Evolutionary conservation across 192 early-diverging fungal species (phyloP), one percentile per base, ranked within the genome.

Genomic region (Umbelopsis isabellina): DNA sequence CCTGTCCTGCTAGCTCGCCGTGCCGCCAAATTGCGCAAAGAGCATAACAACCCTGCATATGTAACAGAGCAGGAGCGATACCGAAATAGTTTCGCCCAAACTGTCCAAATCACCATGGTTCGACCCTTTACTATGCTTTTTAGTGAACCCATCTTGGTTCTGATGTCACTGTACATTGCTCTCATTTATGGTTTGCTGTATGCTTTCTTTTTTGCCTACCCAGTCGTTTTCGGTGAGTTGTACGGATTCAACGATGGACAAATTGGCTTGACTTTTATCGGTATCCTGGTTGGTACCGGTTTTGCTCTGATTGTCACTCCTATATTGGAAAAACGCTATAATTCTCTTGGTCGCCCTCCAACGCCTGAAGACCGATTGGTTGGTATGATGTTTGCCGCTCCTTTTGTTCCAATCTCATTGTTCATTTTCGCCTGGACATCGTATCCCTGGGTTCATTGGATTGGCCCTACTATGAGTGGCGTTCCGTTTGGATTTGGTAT

Each of bases 391-490:
- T 33, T 68, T 35, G 75, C 48, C 16, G 70, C 75, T 33, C 66
- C 67, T 67, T 72, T 72, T 55, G 25, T 76, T 46, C 75, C 75
- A n/a, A 61, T 76, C 21, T 71, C 70, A 30, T 66, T 76, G 1
- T 76, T 76, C 30, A 72, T 71, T 22, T 76, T 76, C 64, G 75
- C 64, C 10, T 72, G 70, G 75, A 76, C 75, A 4, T 72, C 70
- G 2, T 76, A 68, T n/a, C 66, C 75, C 20, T 72, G 75, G 69
- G 51, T 46, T 15, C 75, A 76, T 23, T 72, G 70, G 75, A 72
- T 72, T 22, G 67, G 69, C 7, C 70, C 75, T 22, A 46, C 27
- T 33, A 67, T 66, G 18, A 27, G 70, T 46, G 75, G 75, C 7
- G 51, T 76, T 41, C 70, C 75, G 0, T 72, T 72, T 35, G 75